Conservation (phyloP, 2,329 filamentous ascomycete species). For the Clonostachys chloroleuca region DNA sequence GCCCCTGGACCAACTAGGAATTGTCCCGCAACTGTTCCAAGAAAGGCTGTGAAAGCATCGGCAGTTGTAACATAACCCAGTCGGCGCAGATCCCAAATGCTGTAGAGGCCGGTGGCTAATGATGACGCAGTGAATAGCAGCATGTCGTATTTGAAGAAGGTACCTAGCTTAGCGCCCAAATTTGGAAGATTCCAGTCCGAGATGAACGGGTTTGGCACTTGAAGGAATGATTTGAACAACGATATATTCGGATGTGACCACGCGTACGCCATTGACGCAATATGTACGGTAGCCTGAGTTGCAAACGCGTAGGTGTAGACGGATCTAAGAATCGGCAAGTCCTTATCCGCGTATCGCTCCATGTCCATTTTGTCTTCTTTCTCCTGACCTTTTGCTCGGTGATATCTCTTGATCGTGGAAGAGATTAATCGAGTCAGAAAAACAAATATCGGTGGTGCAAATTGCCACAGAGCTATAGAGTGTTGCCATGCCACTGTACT, state of each 20-base stretch:
- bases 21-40: background rate
- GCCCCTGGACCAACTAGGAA: background rate
- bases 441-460: background rate
- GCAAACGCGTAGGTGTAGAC: background rate
- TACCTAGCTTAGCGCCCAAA: background rate
- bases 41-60: background rate
- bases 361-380: background rate
- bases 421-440: background rate
- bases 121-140: background rate
- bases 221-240: background rate
- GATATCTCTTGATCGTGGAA: background rate
- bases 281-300: background rate
- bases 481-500: background rate
- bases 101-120: background rate
- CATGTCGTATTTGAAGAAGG: slow-evolving; percentile 1
- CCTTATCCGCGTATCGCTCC: background rate
- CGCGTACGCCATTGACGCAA: background rate
- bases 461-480: background rate
- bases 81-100: background rate
- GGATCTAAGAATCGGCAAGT: background rate
- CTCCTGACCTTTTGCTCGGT: background rate
- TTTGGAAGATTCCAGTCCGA: background rate
- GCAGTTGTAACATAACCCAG: background rate
- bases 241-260: background rate
- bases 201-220: background rate